phyloP scores from a whole-genome alignment of 2,329 filamentous ascomycete species.

The Venturia pyrina region DNA sequence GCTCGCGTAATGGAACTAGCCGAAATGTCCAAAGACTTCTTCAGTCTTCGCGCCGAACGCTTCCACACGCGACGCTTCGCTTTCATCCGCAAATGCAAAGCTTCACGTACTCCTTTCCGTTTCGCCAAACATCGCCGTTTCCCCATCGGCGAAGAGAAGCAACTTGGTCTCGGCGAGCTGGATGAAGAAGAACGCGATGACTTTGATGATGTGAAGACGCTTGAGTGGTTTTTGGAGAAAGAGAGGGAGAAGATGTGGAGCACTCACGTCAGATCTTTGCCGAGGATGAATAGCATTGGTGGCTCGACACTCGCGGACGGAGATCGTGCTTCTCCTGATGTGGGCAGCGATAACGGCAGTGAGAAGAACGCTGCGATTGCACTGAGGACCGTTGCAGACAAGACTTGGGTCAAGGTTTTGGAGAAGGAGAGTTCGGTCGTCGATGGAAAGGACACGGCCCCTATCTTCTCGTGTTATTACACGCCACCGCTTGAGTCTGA shows the following conservation, averaged over 20 bases:
- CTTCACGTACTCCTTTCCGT: constrained; percentile 28
- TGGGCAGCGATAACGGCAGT: background rate
- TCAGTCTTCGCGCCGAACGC: constrained; percentile 26
- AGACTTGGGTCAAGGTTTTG: background rate
- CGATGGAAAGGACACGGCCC: background rate
- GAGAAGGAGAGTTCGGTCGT: background rate
- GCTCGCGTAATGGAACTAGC: constrained; percentile 29
- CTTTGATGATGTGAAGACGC: constrained; percentile 4
- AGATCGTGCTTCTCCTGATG: background rate
- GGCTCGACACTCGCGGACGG: background rate
- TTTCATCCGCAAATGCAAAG: constrained; percentile 33
- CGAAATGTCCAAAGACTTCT: constrained; percentile 35
- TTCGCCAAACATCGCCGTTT: constrained; percentile 30
- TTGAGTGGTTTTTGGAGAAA: constrained; percentile 3
- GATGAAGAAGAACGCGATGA: constrained; percentile 10
- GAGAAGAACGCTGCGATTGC: background rate
- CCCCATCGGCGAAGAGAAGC: background rate
- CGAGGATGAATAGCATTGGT: background rate
- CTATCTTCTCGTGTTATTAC: background rate
- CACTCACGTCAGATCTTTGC: background rate
- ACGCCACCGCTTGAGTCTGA: background rate
- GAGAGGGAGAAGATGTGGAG: constrained; percentile 6
- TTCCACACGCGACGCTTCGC: constrained; percentile 31
- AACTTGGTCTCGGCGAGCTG: constrained; percentile 37
- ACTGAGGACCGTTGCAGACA: background rate